These are phyloP conservation scores for Tylopilus intermedius DNA, from an alignment of 768 basidiomycete genomes.

Conservation along the genomic window DNA sequence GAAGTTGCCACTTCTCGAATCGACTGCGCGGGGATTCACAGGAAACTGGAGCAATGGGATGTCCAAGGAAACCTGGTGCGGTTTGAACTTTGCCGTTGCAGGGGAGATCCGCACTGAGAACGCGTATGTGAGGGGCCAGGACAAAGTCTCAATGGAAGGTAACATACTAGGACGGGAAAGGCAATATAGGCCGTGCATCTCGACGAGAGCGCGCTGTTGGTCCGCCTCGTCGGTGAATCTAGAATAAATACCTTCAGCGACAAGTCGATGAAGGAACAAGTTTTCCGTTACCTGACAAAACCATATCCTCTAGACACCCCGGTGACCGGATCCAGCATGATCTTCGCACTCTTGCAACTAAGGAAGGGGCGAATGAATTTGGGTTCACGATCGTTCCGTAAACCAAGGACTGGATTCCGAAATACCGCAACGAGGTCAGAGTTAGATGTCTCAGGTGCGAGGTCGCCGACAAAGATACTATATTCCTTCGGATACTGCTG, in stretches of 20 bases:
- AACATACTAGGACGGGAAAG: constrained; percentile 80
- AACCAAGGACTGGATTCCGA: constrained; percentile 81
- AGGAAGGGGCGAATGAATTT: constrained; percentile 85
- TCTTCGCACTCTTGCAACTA: constrained; percentile 94
- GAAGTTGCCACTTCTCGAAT: constrained; percentile 36
- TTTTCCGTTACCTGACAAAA: constrained; percentile 67
- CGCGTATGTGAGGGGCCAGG: constrained; percentile 27
- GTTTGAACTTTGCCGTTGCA: constrained; percentile 83
- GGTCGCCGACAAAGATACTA: constrained; percentile 91
- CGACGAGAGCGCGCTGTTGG: constrained; percentile 83
- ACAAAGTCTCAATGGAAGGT: neutral
- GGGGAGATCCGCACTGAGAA: constrained; percentile 81
- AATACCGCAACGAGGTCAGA: constrained; percentile 94
- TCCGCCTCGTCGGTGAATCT: constrained; percentile 88
- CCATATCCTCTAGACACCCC: constrained; percentile 89
- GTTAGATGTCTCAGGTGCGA: constrained; percentile 89
- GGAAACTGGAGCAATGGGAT: constrained; percentile 46
- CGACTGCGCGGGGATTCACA: constrained; percentile 16
- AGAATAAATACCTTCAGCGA: constrained; percentile 8
- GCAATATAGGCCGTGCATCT: constrained; percentile 90
- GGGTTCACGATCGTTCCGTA: constrained; percentile 81
- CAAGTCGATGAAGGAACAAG: constrained; percentile 5
- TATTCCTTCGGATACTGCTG: constrained; percentile 79
- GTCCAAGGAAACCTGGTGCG: constrained; percentile 43
- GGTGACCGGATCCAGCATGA: constrained; percentile 87